Base-by-base conservation (phyloP, 2,329 filamentous ascomycete species). In the Botrytis elliptica region DNA sequence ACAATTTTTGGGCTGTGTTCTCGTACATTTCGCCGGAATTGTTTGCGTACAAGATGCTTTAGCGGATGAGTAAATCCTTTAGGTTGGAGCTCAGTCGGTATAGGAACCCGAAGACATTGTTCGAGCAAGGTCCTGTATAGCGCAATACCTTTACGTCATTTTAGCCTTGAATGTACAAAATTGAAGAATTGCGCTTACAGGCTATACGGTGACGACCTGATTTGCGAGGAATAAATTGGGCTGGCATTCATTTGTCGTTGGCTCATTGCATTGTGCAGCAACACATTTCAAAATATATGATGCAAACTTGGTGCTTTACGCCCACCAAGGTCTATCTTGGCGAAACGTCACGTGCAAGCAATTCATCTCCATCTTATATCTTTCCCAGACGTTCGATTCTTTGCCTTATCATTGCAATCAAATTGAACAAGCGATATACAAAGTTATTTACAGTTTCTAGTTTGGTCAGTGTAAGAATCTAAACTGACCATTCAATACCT, bases 41-140 rank as follows among this genome's bases (percentile, higher is more conserved):
- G 85, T 76, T 87, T 88, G 73, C 86, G 87, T 64, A 94, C 83
- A 7, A 92, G 83, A 73, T 88, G 85, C 70, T 84, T 83, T 71
- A 93, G 82, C 0, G 88, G 87, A 74, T 80, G 77, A 59, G 78
- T 33, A 62, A 74, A 68, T 71, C 79, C 80, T 70, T 76, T 80
- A 1, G 78, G 75, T 10, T 80, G 78, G 33, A 87, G 79, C 65
- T 88, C 83, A 79, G 84, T 78, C 1, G 88, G 86, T 2, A 93
- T 82, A 1, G 86, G 83, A 49, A 92, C 82, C 59, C 82, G 84
- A 44, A 84, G 81, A 74, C 86, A 89, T 82, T 89, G 86, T 75
- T 85, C 85, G 70, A 94, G 83, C 72, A 95, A 88, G 52, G 91
- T 89, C 75, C 91, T 88, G 83, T 91, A 95, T 67, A 95, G 88